Base-by-base conservation (phyloP, 495 filamentous ascomycete genomes). In the Daldinia childiae region DNA sequence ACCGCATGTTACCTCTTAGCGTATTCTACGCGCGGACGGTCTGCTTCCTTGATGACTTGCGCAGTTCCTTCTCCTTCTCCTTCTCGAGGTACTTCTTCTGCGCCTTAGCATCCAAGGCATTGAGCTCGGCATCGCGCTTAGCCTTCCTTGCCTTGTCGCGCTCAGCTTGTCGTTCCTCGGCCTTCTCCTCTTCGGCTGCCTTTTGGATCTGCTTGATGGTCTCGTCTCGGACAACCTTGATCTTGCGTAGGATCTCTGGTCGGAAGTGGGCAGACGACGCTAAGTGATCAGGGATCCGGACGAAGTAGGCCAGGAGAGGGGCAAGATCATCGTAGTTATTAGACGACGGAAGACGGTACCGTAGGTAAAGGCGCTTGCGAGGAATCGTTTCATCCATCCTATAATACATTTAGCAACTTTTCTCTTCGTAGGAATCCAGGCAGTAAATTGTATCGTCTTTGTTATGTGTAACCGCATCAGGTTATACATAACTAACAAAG, bases 51-150 rank as follows among this genome's bases (percentile, higher is more conserved):
- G 87, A 84, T 32, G 80, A 83, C 77, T 88, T 93, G 79, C 88
- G 90, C 74, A 89, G 79, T 76, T 92, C 92, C 86, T 92, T 92
- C 78, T 95, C 91, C 71, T 87, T 85, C 86, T 99, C 95, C 78
- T 90, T 92, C 65, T 98, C 96, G 59, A 99, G 83, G 78, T 90
- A 98, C 84, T 95, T 97, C 82, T 93, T 91, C 87, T 98, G 95
- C 74, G 95, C 93, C 73, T 97, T 94, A 19, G 95, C 94, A 69
- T 88, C 93, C 84, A 99, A 88, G 8, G 87, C 86, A 75, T 90
- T 92, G 58, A 99, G 82, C 81, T 90, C 85, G 56, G 87, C 85
- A 76, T 99, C 95, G n/a, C 95, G 86, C 86, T 97, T 93, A 74
- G 93, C 88, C 85, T 96, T 98, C 86, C 93, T 96, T 73, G 87